Conservation (phyloP, 2,329 filamentous ascomycete genomes). For the Colletotrichum costaricense region DNA sequence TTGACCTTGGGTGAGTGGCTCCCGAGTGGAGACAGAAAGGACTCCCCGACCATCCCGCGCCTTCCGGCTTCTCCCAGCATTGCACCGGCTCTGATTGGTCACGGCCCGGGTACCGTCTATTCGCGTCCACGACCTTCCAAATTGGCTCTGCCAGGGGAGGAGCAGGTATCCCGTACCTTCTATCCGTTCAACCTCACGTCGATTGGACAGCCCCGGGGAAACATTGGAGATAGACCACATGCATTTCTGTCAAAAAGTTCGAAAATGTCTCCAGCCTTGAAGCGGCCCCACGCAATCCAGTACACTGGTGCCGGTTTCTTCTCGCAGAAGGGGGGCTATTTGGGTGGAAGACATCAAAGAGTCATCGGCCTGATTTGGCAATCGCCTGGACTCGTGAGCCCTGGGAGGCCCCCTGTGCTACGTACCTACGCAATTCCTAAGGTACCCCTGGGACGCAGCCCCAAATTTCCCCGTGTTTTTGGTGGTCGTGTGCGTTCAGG, state of each 20-base stretch:
- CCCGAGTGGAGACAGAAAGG: background rate
- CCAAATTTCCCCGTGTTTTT: constrained; percentile 31
- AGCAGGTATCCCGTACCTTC: background rate
- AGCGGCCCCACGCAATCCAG: constrained; percentile 26
- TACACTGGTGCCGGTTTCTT: constrained; percentile 33
- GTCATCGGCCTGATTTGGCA: constrained; percentile 32
- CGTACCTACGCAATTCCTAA: too few relatives aligned
- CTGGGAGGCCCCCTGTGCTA: constrained; percentile 11
- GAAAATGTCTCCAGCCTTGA: background rate
- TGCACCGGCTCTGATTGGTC: constrained; percentile 9
- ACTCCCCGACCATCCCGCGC: constrained; percentile 19
- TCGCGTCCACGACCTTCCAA: constrained; percentile 29
- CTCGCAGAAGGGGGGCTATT: constrained; percentile 21
- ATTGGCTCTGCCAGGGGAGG: constrained; percentile 7
- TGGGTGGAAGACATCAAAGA: constrained; percentile 15
- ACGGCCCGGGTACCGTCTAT: background rate
- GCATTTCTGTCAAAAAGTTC: background rate
- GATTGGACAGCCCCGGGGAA: constrained; percentile 1
- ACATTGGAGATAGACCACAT: background rate
- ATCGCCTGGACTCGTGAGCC: background rate
- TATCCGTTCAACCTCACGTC: too few relatives aligned
- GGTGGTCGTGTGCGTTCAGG: background rate
- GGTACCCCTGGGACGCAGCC: background rate
- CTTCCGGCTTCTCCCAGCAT: constrained; percentile 34
- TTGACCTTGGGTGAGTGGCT: background rate